Base-by-base conservation (phyloP, 2,329 filamentous ascomycete genomes). In the Ceratocystis albifundus region DNA sequence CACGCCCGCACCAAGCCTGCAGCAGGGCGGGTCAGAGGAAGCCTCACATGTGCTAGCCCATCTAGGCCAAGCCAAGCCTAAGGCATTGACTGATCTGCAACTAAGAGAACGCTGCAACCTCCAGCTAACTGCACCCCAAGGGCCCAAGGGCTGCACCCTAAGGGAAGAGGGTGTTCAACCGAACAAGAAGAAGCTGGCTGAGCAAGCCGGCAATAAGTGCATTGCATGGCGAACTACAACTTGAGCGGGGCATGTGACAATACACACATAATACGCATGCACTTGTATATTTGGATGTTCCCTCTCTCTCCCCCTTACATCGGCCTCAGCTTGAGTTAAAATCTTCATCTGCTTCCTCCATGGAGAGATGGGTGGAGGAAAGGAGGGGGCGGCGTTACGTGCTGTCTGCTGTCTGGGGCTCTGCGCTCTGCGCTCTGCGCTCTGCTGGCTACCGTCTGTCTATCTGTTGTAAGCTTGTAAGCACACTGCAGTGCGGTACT, bases 201-300 rank as follows among this genome's bases (percentile, higher is more conserved):
- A 57, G 53, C 10, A 57, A 12, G 46, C 22, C n/a, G 46, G 22
- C 46, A 50, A 50, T n/a, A 50, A 50, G 46, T 50, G 46, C 46
- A 50, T 50, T 50, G 46, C 46, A 50, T 50, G 46, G 36, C 46
- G 46, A 50, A 50, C 46, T 50, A 50, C 46, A 50, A 8, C 10
- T 12, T 12, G 36, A 41, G 36, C 36, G 36, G 36, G 36, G 22
- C 46, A 20, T 20, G 46, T 22, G 22, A 20, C 46, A 20, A 50
- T 22, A 50, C 15, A 50, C 22, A 20, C n/a, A 50, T 50, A 50
- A 20, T 12, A 50, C 46, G 46, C 46, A 50, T 50, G 46, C 46
- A 53, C 48, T 28, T 25, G 25, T 53, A 53, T 25, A 53, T 53
- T 53, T 53, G 22, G 22, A 41, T 41, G 36, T 41, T 41, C 32